These are phyloP conservation scores for Capronia coronata DNA, from an alignment of 2,329 filamentous ascomycete genomes.

Conservation along the genomic window DNA sequence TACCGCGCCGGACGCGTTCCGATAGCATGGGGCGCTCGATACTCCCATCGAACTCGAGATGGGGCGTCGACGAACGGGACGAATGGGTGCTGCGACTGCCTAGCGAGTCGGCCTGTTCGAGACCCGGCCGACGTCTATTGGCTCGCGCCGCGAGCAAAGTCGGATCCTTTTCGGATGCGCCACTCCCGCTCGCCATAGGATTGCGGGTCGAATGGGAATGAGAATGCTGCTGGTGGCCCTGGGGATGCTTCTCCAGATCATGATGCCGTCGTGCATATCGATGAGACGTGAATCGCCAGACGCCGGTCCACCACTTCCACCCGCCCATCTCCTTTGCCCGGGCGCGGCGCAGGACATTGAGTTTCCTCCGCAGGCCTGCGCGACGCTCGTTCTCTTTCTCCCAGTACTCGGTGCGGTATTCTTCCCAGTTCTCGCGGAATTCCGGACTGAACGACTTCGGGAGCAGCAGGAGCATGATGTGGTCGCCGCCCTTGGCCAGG, in stretches of 20 bases:
- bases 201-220: conserved; percentile 17
- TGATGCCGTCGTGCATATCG: conserved; percentile 19
- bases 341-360: conserved; percentile 59
- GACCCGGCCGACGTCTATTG: conserved; percentile 6
- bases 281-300: conserved; percentile 46
- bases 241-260: conserved; percentile 30
- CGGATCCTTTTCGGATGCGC: conserved; percentile 14
- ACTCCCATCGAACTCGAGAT: conserved; percentile 22
- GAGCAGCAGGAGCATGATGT: conserved; percentile 80
- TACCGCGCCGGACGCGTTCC: conserved; percentile 25
- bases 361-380: conserved; percentile 61
- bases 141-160: conserved; percentile 2
- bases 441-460: conserved; percentile 93
- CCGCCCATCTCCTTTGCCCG: conserved; percentile 62
- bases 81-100: conserved; percentile 26
- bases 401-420: conserved; percentile 93
- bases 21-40: conserved; percentile 9
- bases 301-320: conserved; percentile 79
- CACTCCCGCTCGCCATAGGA: conserved; percentile 1
- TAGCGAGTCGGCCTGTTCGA: conserved; percentile 19
- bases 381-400: conserved; percentile 90
- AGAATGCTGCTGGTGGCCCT: conserved; percentile 26
- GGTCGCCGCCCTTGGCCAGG: conserved; percentile 79
- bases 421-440: conserved; percentile 95
- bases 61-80: conserved; percentile 25